Conservation (phyloP, 768 basidiomycete species). For the Lactarius pseudohatsudake region DNA sequence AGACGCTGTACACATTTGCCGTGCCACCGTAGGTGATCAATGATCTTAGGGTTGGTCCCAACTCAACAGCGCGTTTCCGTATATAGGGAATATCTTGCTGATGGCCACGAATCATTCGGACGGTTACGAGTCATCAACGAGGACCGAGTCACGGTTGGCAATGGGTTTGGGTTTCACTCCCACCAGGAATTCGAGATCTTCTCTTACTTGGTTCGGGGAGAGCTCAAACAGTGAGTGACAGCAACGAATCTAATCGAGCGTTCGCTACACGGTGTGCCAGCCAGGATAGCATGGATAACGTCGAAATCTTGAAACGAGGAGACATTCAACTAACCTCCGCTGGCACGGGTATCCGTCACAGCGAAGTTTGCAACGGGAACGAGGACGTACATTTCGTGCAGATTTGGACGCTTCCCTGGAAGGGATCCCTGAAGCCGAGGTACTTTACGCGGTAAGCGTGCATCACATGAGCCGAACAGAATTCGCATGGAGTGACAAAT, state of each 20-base stretch:
- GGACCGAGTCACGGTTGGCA: conserved; percentile 72
- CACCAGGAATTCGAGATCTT: conserved; percentile 92
- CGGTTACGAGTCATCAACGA: conserved; percentile 89
- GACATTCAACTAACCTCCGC: conserved; percentile 90
- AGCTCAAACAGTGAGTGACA: conserved; percentile 71
- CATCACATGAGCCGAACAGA: conserved; percentile 2
- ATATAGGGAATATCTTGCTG: conserved; percentile 53
- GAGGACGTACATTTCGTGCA: conserved; percentile 60
- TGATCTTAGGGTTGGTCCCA: background rate
- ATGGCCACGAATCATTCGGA: conserved; percentile 60
- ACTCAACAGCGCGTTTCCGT: background rate
- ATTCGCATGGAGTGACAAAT: conserved; percentile 5
- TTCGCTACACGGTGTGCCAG: conserved; percentile 39
- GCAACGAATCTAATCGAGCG: background rate
- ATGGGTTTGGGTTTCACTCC: conserved; percentile 84
- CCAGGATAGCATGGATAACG: conserved; percentile 90
- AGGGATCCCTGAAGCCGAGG: conserved; percentile 55
- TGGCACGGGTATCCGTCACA: conserved; percentile 89
- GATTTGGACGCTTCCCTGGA: conserved; percentile 62
- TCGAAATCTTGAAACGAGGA: conserved; percentile 84
- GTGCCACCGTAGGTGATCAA: conserved; percentile 52
- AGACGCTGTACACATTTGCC: conserved; percentile 69
- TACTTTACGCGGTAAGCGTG: conserved; percentile 73
- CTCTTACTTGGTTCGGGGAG: conserved; percentile 77
- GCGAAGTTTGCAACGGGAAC: conserved; percentile 57